These are phyloP conservation scores for Yamadazyma kitorensis DNA, from an alignment of 805 yeast species.

Conservation along the genomic window DNA sequence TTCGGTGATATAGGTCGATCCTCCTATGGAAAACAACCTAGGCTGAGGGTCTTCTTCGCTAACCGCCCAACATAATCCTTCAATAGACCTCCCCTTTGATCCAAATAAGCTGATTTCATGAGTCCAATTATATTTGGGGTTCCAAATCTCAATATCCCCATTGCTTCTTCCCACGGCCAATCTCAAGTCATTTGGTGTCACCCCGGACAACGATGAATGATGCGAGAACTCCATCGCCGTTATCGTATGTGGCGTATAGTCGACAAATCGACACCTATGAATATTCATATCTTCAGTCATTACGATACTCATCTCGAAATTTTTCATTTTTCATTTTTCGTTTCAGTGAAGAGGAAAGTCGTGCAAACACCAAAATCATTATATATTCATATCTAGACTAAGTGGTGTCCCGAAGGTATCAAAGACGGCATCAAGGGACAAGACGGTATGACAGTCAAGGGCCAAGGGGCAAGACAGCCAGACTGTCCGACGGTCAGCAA, in stretches of 20 bases:
- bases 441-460: too few relatives aligned
- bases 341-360: too few relatives aligned
- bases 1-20: constrained; percentile 85
- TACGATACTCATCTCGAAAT: constrained; percentile 12
- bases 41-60: constrained; percentile 54
- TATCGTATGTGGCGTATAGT: constrained; percentile 78
- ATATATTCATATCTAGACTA: too few relatives aligned
- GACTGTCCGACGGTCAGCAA: too few relatives aligned
- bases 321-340: constrained; percentile 7
- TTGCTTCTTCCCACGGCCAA: constrained; percentile 90
- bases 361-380: too few relatives aligned
- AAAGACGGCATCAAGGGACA: too few relatives aligned
- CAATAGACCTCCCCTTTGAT: constrained; percentile 79
- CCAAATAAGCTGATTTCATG: constrained; percentile 74
- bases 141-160: constrained; percentile 96
- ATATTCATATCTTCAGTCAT: constrained; percentile 51
- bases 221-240: constrained; percentile 81
- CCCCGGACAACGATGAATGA: constrained; percentile 38
- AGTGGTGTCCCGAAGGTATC: too few relatives aligned
- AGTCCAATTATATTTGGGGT: constrained; percentile 77
- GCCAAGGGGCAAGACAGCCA: too few relatives aligned
- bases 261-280: constrained; percentile 91
- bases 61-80: constrained; percentile 80
- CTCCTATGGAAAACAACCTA: constrained; percentile 89
- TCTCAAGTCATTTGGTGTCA: constrained; percentile 53